Conservation (phyloP, 306 rosid species). For the Castanea sativa region DNA sequence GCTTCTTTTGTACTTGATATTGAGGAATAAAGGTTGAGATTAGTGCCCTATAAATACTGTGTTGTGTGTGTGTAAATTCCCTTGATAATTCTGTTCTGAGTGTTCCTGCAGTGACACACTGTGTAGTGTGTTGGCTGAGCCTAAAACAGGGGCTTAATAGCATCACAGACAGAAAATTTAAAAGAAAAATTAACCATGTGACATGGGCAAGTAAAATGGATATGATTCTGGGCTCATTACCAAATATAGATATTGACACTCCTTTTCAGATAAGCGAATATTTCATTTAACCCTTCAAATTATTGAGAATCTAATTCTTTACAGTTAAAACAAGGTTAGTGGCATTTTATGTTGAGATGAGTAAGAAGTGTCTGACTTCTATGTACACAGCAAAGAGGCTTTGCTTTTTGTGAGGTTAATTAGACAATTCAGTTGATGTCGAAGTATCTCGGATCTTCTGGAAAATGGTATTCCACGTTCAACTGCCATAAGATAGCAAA, state of each 20-base stretch:
- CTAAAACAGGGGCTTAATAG: too few relatives aligned
- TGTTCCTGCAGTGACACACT: too few relatives aligned
- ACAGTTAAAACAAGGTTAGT: conserved; percentile 31
- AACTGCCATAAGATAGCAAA: conserved; percentile 56
- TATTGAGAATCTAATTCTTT: conserved; percentile 33
- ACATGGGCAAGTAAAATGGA: background rate
- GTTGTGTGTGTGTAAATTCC: too few relatives aligned
- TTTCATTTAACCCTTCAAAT: conserved; percentile 32
- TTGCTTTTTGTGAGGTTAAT: conserved; percentile 16
- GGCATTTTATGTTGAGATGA: conserved; percentile 22
- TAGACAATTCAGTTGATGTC: conserved; percentile 60
- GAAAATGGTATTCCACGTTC: conserved; percentile 93
- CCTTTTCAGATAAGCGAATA: background rate
- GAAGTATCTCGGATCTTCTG: conserved; percentile 94
- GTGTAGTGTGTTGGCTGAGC: too few relatives aligned
- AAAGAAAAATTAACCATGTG: too few relatives aligned
- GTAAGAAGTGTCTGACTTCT: conserved; percentile 14
- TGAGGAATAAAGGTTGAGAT: too few relatives aligned
- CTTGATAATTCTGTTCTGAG: too few relatives aligned
- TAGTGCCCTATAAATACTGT: too few relatives aligned
- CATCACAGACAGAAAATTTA: too few relatives aligned
- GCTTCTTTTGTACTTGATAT: too few relatives aligned
- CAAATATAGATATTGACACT: too few relatives aligned
- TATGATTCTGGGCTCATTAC: background rate
- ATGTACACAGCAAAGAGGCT: conserved; percentile 36